Evolutionary conservation across 176 grass and related monocot genomes (phyloP).

Genomic region (Thalia dealbata): DNA sequence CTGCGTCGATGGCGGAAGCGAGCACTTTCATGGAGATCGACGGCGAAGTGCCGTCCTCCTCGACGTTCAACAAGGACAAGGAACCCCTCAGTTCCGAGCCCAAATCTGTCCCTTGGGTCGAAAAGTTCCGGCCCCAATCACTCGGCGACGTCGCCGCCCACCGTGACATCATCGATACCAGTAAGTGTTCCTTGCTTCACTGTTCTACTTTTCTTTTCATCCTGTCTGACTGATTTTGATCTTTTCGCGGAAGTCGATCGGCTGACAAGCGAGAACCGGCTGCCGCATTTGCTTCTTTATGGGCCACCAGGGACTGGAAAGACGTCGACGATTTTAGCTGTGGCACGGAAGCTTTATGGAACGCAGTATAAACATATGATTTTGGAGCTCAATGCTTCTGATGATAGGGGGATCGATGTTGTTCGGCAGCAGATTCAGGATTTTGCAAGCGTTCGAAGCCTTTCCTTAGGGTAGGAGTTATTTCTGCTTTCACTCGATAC

Average conservation of each 20-base stretch:
- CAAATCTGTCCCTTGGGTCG: conserved; percentile 82
- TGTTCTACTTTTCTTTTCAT: not conserved
- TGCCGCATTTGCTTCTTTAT: conserved; percentile 82
- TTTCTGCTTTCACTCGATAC: not conserved
- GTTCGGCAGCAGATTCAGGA: conserved; percentile 95
- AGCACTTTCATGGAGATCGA: conserved; percentile 81
- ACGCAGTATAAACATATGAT: conserved; percentile 93
- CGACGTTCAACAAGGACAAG: conserved; percentile 39
- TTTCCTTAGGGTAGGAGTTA: conserved; percentile 65
- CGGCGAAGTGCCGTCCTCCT: conserved; percentile 24
- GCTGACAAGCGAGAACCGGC: conserved; percentile 82
- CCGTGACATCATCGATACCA: conserved; percentile 90
- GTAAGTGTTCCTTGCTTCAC: conserved; percentile 11
- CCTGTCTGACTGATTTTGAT: not conserved
- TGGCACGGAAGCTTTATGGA: conserved; percentile 86
- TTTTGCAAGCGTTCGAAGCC: conserved; percentile 70
- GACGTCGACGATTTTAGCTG: conserved; percentile 87
- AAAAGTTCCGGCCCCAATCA: conserved; percentile 90
- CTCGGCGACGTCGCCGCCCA: conserved; percentile 90
- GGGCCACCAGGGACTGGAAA: conserved; percentile 84
- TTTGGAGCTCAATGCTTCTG: conserved; percentile 89
- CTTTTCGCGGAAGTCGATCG: conserved; percentile 40
- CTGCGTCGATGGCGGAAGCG: conserved; percentile 38
- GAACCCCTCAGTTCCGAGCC: conserved; percentile 18
- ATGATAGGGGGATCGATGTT: conserved; percentile 85